phyloP scores from a whole-genome alignment of 495 filamentous ascomycete species.

The Glonium stellatum region DNA sequence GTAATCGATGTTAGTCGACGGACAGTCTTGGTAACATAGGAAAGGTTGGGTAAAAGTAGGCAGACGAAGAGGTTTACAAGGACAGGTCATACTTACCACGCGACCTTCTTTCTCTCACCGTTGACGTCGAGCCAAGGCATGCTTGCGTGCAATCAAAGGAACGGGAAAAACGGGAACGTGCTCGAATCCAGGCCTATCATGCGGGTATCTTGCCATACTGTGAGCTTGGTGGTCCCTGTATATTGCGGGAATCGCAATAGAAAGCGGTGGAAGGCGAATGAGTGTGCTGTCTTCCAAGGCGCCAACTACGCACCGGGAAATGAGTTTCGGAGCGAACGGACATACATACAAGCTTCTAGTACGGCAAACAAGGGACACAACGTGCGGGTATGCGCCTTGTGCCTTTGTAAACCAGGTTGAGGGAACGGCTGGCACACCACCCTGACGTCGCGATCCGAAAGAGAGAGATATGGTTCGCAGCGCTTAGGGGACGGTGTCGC shows the following conservation, averaged over 20 bases:
- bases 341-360: neutral
- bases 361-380: neutral
- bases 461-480: neutral
- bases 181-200: constrained; percentile 12
- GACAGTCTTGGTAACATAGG: neutral
- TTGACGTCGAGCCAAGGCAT: constrained; percentile 26
- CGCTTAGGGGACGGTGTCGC: neutral
- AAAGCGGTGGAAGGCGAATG: neutral
- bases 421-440: neutral
- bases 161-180: constrained; percentile 10
- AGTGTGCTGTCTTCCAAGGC: neutral
- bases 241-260: neutral
- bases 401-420: neutral
- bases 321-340: neutral
- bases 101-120: constrained; percentile 31
- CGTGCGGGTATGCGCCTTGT: neutral
- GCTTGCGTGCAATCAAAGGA: neutral
- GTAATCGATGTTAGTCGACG: neutral
- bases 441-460: neutral
- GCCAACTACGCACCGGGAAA: neutral
- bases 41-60: neutral
- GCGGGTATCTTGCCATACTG: neutral
- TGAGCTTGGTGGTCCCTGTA: constrained; percentile 10
- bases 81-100: constrained; percentile 21
- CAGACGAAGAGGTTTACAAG: neutral